These are phyloP conservation scores for Oryza rufipogon DNA, from an alignment of 176 grass and related monocot genomes.

Conservation along the genomic window DNA sequence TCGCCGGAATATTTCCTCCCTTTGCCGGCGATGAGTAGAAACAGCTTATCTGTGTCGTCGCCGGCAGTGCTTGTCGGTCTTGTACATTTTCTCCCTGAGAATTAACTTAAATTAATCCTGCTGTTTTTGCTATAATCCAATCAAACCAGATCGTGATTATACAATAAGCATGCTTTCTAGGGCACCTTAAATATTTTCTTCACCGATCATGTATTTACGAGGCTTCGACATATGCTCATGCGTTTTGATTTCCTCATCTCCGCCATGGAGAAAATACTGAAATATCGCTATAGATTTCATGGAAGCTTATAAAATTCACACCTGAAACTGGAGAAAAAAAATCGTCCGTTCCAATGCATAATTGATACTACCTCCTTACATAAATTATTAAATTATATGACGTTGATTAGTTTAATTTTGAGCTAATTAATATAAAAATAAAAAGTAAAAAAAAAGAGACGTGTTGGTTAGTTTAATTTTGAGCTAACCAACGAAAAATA, in stretches of 20 bases:
- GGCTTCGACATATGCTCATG: too few species aligned
- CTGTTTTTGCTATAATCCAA: neutral
- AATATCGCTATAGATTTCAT: neutral
- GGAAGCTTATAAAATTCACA: too few species aligned
- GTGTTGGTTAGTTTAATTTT: too few species aligned
- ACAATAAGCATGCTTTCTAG: conserved; percentile 22
- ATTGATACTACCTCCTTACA: too few species aligned
- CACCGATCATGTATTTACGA: neutral
- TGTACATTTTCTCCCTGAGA: conserved; percentile 4
- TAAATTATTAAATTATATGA: too few species aligned
- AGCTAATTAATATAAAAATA: too few species aligned
- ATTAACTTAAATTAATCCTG: neutral
- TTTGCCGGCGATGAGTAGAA: neutral
- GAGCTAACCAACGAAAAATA: too few species aligned
- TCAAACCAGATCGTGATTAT: neutral
- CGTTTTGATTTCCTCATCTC: neutral
- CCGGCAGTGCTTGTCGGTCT: neutral
- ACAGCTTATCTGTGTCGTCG: neutral
- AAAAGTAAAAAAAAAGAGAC: too few species aligned
- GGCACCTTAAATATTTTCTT: neutral
- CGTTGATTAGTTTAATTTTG: too few species aligned
- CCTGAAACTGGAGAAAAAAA: neutral
- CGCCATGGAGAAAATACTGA: neutral
- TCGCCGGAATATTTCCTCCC: too few species aligned
- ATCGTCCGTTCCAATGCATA: neutral